phyloP scores from a whole-genome alignment of 352 stramenopile genomes.

The Globisporangium parvum region DNA sequence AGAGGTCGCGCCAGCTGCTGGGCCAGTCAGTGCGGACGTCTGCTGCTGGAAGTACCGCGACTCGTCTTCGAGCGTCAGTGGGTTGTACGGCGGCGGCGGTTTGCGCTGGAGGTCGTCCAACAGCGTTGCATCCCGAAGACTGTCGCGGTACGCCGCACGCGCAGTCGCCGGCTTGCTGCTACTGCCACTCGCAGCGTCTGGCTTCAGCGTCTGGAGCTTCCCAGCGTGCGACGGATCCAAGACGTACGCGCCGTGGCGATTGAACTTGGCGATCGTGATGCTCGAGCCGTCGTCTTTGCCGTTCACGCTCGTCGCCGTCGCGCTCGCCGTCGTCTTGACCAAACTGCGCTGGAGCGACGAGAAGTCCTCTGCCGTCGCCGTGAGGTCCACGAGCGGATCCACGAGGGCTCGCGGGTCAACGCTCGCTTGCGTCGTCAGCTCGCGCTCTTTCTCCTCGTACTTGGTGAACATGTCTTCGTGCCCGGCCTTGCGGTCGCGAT shows the following conservation, averaged over 20 bases:
- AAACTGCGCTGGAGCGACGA: slow-evolving; percentile 27
- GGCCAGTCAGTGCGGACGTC: slow-evolving; percentile 13
- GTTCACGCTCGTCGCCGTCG: neutral
- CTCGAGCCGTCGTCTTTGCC: slow-evolving; percentile 44
- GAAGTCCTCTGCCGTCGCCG: slow-evolving; percentile 57
- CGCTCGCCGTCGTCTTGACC: slow-evolving; percentile 14
- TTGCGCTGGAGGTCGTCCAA: slow-evolving; percentile 68
- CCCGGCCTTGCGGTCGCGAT: slow-evolving; percentile 73
- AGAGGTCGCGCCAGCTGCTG: neutral
- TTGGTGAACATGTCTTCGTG: slow-evolving; percentile 85
- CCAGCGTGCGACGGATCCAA: slow-evolving; percentile 64
- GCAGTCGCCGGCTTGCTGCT: slow-evolving; percentile 31
- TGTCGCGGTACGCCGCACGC: slow-evolving; percentile 37
- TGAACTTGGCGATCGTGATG: slow-evolving; percentile 86
- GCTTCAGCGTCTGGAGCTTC: slow-evolving; percentile 25
- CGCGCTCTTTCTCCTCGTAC: slow-evolving; percentile 76
- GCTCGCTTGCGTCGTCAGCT: slow-evolving; percentile 30
- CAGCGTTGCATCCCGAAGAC: slow-evolving; percentile 48
- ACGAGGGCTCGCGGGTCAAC: slow-evolving; percentile 64
- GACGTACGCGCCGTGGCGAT: slow-evolving; percentile 77
- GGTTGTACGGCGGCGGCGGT: slow-evolving; percentile 50
- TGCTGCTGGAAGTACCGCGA: slow-evolving; percentile 79
- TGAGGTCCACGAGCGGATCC: slow-evolving; percentile 75
- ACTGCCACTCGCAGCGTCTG: neutral
- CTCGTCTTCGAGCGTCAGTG: slow-evolving; percentile 75